phyloP scores from a whole-genome alignment of 352 stramenopile genomes.

The Phytophthora citrophthora region DNA sequence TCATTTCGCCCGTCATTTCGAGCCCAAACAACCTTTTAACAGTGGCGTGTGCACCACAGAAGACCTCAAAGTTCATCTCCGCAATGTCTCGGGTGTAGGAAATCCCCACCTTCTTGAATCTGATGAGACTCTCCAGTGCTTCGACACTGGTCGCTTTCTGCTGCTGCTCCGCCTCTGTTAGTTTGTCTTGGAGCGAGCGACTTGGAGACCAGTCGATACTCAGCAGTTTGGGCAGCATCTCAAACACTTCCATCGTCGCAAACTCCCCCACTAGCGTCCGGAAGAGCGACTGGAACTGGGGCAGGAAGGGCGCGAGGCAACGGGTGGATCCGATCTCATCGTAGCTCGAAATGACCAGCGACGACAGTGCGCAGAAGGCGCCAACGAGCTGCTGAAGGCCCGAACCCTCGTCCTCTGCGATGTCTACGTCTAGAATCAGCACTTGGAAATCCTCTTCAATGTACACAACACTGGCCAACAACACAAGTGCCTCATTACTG shows the following conservation, averaged over 20 bases:
- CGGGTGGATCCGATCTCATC: constrained; percentile 34
- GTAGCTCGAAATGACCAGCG: constrained; percentile 60
- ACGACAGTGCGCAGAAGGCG: constrained; percentile 64
- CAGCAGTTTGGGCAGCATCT: constrained; percentile 63
- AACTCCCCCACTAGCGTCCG: constrained; percentile 54
- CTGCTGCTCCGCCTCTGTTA: constrained; percentile 13
- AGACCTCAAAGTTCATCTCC: constrained; percentile 34
- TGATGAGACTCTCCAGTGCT: constrained; percentile 38
- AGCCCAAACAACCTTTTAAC: constrained; percentile 75
- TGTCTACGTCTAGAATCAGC: constrained; percentile 56
- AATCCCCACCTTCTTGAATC: constrained; percentile 46
- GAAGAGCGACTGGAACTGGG: constrained; percentile 54
- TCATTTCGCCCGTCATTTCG: constrained; percentile 62
- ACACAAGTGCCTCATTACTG: constrained; percentile 29
- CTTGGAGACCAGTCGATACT: constrained; percentile 55
- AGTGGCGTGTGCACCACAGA: constrained; percentile 40
- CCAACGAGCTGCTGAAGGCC: constrained; percentile 39
- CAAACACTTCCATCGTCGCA: constrained; percentile 56
- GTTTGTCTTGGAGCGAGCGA: constrained; percentile 30
- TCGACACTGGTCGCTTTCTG: constrained; percentile 7
- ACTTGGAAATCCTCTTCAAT: constrained; percentile 59
- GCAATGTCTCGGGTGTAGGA: constrained; percentile 19
- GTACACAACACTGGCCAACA: constrained; percentile 52
- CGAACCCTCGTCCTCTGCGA: background rate
- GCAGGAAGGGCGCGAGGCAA: constrained; percentile 31